Evolutionary conservation across 2,329 filamentous ascomycete genomes (phyloP).

Genomic region (Paracorniculantispora psalliotae): DNA sequence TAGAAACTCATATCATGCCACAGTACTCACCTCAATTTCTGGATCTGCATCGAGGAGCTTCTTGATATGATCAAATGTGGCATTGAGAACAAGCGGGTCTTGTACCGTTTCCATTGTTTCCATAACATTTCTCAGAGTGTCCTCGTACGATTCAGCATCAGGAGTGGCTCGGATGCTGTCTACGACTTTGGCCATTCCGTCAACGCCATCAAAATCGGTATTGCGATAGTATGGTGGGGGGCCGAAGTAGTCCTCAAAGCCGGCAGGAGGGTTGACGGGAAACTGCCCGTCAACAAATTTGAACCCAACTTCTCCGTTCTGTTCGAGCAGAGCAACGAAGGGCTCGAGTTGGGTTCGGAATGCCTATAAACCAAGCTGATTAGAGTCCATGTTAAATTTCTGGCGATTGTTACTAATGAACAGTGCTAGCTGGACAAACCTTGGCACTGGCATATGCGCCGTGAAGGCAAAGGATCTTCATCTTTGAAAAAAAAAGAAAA

Average conservation of each 20-base stretch:
- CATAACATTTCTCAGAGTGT: slow-evolving; percentile 50
- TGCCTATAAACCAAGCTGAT: too few relatives aligned
- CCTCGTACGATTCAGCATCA: slow-evolving; percentile 46
- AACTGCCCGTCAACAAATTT: slow-evolving; percentile 49
- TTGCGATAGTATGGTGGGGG: slow-evolving; percentile 51
- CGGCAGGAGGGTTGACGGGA: slow-evolving; percentile 44
- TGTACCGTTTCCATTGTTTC: slow-evolving; percentile 24
- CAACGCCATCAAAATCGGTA: slow-evolving; percentile 42
- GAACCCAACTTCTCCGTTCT: slow-evolving; percentile 27
- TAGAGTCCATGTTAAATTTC: too few relatives aligned
- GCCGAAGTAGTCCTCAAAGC: slow-evolving; percentile 55
- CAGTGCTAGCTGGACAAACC: slow-evolving; percentile 31
- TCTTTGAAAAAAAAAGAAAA: too few relatives aligned
- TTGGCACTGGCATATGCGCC: slow-evolving; percentile 54
- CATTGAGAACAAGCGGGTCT: slow-evolving; percentile 14
- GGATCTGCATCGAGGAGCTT: slow-evolving; percentile 39
- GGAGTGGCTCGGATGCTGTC: slow-evolving; percentile 51
- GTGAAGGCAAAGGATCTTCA: slow-evolving; percentile 54
- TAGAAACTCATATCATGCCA: not conserved
- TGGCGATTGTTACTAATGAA: too few relatives aligned
- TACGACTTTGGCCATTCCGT: slow-evolving; percentile 41
- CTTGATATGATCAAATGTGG: slow-evolving; percentile 28
- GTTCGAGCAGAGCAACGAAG: slow-evolving; percentile 21
- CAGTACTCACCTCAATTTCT: slow-evolving; percentile 20
- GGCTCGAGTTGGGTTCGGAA: slow-evolving; percentile 49